Conservation (phyloP, 768 basidiomycete species). For the Trametes punicea region DNA sequence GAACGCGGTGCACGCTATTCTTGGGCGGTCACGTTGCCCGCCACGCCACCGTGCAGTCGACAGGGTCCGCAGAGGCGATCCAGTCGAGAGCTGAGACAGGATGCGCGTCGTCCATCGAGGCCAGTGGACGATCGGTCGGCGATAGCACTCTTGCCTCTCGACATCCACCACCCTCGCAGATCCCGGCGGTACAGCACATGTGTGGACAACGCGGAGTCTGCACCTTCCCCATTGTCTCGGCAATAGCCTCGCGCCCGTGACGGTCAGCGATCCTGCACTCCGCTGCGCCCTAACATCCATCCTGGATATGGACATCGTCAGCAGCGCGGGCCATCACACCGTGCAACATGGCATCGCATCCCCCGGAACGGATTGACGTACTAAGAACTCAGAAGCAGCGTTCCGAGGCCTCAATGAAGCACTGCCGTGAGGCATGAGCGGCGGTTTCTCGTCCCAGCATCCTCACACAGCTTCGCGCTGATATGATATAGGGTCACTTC, state of each 20-base stretch:
- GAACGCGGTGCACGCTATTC: conserved; percentile 6
- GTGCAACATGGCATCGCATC: not conserved
- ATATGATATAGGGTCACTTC: conserved; percentile 13
- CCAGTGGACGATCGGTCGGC: too few relatives aligned
- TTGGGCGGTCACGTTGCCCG: conserved; percentile 6
- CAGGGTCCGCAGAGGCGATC: too few relatives aligned
- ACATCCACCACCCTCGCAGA: conserved; percentile 4
- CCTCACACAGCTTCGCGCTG: conserved; percentile 10
- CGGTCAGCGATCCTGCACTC: not conserved
- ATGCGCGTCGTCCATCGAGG: not conserved
- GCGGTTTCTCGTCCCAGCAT: not conserved
- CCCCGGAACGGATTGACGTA: conserved; percentile 9
- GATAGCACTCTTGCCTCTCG: conserved; percentile 5
- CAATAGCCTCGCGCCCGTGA: not conserved
- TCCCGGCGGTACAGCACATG: too few relatives aligned
- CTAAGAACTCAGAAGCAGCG: conserved; percentile 16
- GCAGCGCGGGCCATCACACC: not conserved
- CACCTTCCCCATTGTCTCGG: conserved; percentile 12
- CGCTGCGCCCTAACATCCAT: not conserved
- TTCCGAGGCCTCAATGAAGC: not conserved
- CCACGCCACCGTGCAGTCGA: too few relatives aligned
- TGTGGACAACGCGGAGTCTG: not conserved
- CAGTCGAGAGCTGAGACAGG: too few relatives aligned
- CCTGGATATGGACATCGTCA: not conserved
- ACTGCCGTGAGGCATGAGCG: conserved; percentile 5